Evolutionary conservation across 176 grass and related monocot genomes (phyloP), one percentile per base, ranked within the genome.

Genomic region (Hyparrhenia diplandra): DNA sequence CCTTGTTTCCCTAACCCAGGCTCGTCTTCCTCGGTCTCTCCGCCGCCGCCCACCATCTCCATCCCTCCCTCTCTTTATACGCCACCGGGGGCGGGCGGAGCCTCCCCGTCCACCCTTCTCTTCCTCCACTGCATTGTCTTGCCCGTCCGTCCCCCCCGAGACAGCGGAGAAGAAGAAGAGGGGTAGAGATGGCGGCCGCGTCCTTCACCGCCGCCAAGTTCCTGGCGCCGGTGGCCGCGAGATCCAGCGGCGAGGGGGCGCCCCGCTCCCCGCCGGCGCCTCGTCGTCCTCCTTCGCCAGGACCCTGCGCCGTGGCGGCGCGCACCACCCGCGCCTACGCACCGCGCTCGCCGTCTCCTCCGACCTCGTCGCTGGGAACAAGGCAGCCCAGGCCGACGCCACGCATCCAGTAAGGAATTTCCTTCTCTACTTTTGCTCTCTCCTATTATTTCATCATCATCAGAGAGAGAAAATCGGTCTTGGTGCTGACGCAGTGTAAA

Each of bases 141-240:
- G 32, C 8, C 36, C 6, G 6, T 4, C 32, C 6, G 35, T 35
- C 9, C 32, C n/a, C n/a, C 73, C 14, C 55, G 8, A n/a, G 6
- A 52, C 21, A 3, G 35, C 39, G 71, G 28, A 28, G 30, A 49
- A 25, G 4, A 9, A 16, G 40, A 23, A 12, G 13, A 10, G 10
- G 13, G 49, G 4, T 4, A 6, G 54, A 84, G 52, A 88, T 87
- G 73, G 42, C 88, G 40, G 70, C 90, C 67, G 40, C 95, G 55
- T 83, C 86, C 90, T 93, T 94, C 84, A 85, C 95, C 69, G 88
- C 95, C 88, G 88, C 94, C 70, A 95, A 87, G 86, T 87, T 91
- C 81, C 40, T 87, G 57, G 69, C 74, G 71, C 89, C 87, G 61
- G 39, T 80, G 80, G 68, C 81, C 65, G 85, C 85, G 21, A 91